A percentile compares a stretch with the other conserved stretches of the same genome.
Conservation (phyloP, 1,139 yeast genomes). For the Geotrichum klebahnii region DNA sequence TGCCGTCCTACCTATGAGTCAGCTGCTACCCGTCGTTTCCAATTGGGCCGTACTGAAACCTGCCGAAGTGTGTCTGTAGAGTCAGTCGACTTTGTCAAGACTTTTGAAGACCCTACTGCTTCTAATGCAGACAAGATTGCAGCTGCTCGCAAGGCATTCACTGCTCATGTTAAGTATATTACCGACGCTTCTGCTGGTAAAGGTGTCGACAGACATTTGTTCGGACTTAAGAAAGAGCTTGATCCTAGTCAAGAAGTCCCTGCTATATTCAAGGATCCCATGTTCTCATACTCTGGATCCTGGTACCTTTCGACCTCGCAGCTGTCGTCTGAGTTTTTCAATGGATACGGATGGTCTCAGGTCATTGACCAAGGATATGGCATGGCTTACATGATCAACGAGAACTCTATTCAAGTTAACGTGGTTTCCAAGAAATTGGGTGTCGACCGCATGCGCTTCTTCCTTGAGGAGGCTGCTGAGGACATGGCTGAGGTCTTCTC, state of each 20-base stretch:
- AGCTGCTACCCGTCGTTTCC: constrained; percentile 87
- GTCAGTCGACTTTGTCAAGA: constrained; percentile 65
- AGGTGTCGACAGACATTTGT: constrained; percentile 92
- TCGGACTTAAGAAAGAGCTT: constrained; percentile 78
- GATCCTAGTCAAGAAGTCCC: constrained; percentile 60
- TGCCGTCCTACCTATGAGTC: constrained; percentile 92
- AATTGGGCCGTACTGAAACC: constrained; percentile 94
- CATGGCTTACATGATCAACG: constrained; percentile 86
- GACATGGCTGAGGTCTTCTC: constrained; percentile 68
- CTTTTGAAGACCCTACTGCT: constrained; percentile 63
- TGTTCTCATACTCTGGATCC: constrained; percentile 66
- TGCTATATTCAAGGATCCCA: constrained; percentile 69
- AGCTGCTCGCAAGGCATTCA: constrained; percentile 69
- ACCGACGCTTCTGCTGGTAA: constrained; percentile 76
- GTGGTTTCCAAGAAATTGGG: constrained; percentile 73
- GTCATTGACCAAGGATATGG: constrained; percentile 94
- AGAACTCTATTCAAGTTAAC: constrained; percentile 81
- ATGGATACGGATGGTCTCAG: constrained; percentile 96
- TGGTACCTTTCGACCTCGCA: constrained; percentile 93
- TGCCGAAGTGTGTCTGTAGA: constrained; percentile 83
- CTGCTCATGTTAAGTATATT: constrained; percentile 71
- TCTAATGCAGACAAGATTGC: constrained; percentile 56
- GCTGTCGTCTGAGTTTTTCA: constrained; percentile 79
- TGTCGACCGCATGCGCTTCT: constrained; percentile 63
- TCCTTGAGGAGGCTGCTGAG: constrained; percentile 72